Evolutionary conservation across 179 eudicot genomes (phyloP).

Genomic region (Nepenthes alata): DNA sequence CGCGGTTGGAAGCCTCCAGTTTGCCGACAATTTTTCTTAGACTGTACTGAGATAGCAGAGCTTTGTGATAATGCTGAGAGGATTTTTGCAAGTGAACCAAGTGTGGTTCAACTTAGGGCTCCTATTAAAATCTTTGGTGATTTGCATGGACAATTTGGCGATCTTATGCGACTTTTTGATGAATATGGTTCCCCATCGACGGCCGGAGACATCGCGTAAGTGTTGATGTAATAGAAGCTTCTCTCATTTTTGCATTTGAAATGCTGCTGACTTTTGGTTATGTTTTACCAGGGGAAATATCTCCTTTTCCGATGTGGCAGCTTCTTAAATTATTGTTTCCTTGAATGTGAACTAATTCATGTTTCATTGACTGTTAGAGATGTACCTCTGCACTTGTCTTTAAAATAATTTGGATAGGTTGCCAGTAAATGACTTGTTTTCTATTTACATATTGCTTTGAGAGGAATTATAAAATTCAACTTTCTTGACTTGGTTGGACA

Average conservation of each 20-base stretch:
- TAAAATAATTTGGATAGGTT: no score
- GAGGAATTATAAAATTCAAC: background rate
- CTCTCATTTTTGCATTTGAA: background rate
- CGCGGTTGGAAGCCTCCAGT: slow-evolving; percentile 99
- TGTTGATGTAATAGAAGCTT: slow-evolving; percentile 10
- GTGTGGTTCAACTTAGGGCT: slow-evolving; percentile 84
- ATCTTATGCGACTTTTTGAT: slow-evolving; percentile 96
- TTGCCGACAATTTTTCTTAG: slow-evolving; percentile 89
- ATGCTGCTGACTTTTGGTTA: no score
- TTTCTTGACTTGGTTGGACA: background rate
- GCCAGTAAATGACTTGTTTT: no score
- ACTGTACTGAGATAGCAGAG: slow-evolving; percentile 96
- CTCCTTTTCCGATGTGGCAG: no score
- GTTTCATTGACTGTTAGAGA: no score
- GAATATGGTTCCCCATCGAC: slow-evolving; percentile 98
- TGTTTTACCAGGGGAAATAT: no score
- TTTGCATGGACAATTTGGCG: slow-evolving; percentile 98
- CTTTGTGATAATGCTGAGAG: slow-evolving; percentile 98
- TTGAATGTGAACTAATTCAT: no score
- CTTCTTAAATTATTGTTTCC: no score
- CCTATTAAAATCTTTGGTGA: slow-evolving; percentile 98
- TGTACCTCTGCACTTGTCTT: no score
- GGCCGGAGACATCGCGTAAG: slow-evolving; percentile 98
- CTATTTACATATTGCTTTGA: no score
- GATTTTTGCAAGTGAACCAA: slow-evolving; percentile 83